These are phyloP conservation scores for Pyrenochaeta sp. DNA, from an alignment of 2,329 filamentous ascomycete genomes.

Conservation along the genomic window DNA sequence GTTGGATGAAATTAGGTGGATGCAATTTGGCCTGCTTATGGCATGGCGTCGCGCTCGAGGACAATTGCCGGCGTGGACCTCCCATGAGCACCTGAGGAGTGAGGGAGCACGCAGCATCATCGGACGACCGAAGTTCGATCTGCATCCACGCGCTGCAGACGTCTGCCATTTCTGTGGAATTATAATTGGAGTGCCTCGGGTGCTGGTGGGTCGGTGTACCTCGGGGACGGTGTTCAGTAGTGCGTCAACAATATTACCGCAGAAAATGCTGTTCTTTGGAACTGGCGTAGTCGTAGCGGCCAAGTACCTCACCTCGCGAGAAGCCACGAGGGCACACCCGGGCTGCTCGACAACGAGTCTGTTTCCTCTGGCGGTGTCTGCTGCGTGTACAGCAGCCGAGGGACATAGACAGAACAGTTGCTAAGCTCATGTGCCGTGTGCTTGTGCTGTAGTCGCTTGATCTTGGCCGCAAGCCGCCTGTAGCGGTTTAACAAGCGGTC, in stretches of 20 bases:
- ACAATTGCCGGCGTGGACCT: constrained; percentile 9
- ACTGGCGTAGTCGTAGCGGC: neutral
- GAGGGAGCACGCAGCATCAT: neutral
- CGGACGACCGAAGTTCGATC: neutral
- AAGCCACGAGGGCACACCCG: neutral
- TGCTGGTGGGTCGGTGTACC: neutral
- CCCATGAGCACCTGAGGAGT: neutral
- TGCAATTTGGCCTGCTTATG: constrained; percentile 8
- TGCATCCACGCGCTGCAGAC: neutral
- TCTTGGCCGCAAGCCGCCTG: constrained; percentile 13
- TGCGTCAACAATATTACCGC: constrained; percentile 12
- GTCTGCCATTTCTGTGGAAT: neutral
- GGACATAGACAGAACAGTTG: neutral
- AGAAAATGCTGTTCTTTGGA: constrained; percentile 5
- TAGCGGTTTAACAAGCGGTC: constrained; percentile 9
- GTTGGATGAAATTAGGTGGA: neutral
- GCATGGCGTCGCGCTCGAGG: neutral
- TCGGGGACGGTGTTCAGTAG: neutral
- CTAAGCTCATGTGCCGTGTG: constrained; percentile 13
- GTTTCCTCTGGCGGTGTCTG: neutral
- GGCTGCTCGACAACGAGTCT: neutral
- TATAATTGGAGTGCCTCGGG: neutral
- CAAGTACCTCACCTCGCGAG: neutral
- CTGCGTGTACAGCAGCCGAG: neutral
- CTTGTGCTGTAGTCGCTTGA: constrained; percentile 4